These are phyloP conservation scores for Anthoceros angustus DNA, from an alignment of 225 moss, liverwort and hornwort genomes.

Conservation along the genomic window DNA sequence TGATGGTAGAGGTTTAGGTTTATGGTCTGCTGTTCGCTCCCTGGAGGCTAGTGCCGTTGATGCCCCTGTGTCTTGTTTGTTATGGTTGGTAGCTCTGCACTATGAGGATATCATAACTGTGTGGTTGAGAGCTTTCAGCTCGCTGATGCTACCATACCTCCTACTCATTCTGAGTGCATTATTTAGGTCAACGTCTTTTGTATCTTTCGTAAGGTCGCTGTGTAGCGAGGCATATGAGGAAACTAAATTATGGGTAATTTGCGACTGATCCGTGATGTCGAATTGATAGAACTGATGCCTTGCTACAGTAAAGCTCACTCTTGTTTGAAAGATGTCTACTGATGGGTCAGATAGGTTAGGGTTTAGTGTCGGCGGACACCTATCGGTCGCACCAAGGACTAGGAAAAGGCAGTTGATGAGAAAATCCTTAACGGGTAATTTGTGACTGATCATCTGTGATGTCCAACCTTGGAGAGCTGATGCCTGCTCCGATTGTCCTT, in stretches of 20 bases:
- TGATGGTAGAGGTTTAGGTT: no score
- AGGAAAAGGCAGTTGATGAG: neutral
- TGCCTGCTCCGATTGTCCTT: constrained; percentile 5
- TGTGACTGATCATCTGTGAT: constrained; percentile 48
- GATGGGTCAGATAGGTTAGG: neutral
- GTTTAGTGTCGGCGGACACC: neutral
- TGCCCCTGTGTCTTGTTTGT: no score
- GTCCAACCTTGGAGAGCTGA: constrained; percentile 58
- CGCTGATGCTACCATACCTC: constrained; percentile 30
- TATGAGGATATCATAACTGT: constrained; percentile 7
- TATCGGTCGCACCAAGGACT: neutral
- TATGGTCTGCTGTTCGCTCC: no score
- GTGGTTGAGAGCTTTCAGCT: constrained; percentile 30
- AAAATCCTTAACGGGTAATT: constrained; percentile 34
- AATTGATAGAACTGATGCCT: constrained; percentile 54
- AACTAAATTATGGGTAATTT: constrained; percentile 40
- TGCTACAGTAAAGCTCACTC: no score
- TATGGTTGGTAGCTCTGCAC: neutral
- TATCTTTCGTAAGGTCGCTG: neutral
- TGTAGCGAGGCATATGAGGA: constrained; percentile 17
- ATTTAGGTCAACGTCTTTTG: neutral
- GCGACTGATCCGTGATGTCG: constrained; percentile 55
- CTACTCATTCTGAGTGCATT: constrained; percentile 29
- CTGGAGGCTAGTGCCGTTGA: no score
- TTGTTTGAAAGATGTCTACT: no score